Base-by-base conservation (phyloP, 257 asterid species). In the Przewalskia tangutica region DNA sequence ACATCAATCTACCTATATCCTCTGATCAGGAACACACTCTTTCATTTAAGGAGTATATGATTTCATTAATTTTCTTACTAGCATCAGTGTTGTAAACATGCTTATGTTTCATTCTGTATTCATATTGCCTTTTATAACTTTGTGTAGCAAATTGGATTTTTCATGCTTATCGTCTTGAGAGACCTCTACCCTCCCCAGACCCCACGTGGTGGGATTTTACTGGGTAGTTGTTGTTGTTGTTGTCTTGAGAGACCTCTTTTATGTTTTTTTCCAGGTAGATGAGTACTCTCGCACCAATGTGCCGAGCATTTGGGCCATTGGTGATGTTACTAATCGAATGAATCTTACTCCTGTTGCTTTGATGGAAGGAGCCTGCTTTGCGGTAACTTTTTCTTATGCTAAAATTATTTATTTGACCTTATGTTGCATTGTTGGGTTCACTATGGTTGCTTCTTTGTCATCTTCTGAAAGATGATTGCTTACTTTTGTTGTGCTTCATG, bases 331-430 rank as follows among this genome's bases (percentile, higher is more conserved):
- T 58, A 90, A 96, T 85, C 89, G 98, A 58, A 91, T 96, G 89
- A 96, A 96, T 90, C 98, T 96, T 58, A 96, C 98, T 82, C 99
- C 99, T 53, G 97, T 96, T 84, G 99, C 99, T 88, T 91, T 96
- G 80, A 91, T 92, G 98, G 99, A 96, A 89, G 99, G 98, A 85
- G 85, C 93, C 85, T 89, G 86, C 82, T 94, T 96, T 82, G 97
- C 97, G 2, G 99, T 96, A 93, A 71, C 93, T 87, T 82, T 66
- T 78, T 82, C 80, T 75, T 50, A 13, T 53, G 27, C 86, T 53
- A 12, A 7, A 12, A 46, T 46, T 23, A 46, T 44, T 27, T 55
- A 54, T 48, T 79, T 77, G 17, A 40, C 23, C 55, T 77, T 71
- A 5, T 63, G 60, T 71, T 73, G 79, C 12, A 48, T 20, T 20